Base-by-base conservation (phyloP, 2,329 filamentous ascomycete species). In the Zasmidium citrigriseum region DNA sequence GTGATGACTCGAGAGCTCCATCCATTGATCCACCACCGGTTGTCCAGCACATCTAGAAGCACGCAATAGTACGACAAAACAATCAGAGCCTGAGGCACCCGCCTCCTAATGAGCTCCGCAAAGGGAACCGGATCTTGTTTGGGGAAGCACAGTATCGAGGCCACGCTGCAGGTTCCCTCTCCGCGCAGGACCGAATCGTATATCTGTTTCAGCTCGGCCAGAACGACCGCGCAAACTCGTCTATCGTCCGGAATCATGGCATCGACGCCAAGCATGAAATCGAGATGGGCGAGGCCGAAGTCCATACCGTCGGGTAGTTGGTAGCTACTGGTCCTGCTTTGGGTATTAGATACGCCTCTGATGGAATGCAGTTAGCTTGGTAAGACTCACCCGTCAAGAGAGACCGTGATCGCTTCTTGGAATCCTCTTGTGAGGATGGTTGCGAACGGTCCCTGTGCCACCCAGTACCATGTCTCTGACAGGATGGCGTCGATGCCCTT, bases 231-330 rank as follows among this genome's bases (percentile, higher is more conserved):
- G 56, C 67, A 69, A 3, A 59, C 61, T 27, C 60, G 57, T 48
- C 68, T 56, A 23, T 70, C 68, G 18, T 68, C 67, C 10, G 64
- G 62, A 2, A 68, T 46, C 67, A 72, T 70, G 25, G 62, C 58
- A 20, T 71, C 66, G 20, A 68, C 57, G 2, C 64, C 68, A 47
- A 72, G 63, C 68, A 72, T 69, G 60, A 65, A 71, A 51, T 71
- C 68, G 21, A 72, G 64, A 56, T 72, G 68, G n/a, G 60, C 60
- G 24, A 72, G 56, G 7, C 69, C 68, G 44, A 68, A 67, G 49
- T 69, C 68, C 59, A 70, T 65, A 24, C 65, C 65, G 29, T 70
- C 65, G 1, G 67, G 68, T 11, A 68, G 38, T n/a, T 24, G 53
- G 29, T 47, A 47, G n/a, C 23, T 59, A 38, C 45, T 61, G 47